Evolutionary conservation across 2,329 filamentous ascomycete genomes (phyloP).

Genomic region (Sporothrix variecibatus): DNA sequence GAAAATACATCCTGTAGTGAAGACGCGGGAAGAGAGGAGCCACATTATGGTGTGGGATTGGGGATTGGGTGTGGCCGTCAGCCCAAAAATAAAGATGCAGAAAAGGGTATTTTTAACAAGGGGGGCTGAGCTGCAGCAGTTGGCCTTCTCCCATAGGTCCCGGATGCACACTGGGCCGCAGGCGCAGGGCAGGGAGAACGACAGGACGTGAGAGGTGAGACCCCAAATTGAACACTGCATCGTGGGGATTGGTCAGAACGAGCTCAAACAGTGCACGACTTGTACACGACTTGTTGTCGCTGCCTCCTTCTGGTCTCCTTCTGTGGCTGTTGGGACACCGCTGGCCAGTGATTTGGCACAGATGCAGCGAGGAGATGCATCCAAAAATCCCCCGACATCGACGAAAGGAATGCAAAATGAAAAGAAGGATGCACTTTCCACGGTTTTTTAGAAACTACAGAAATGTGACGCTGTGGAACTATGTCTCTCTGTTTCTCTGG

Average conservation of each 20-base stretch:
- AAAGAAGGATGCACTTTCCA: not conserved
- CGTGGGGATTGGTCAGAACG: not conserved
- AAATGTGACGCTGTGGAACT: not conserved
- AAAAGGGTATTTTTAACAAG: slow-evolving; percentile 17
- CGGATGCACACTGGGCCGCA: not conserved
- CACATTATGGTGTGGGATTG: not conserved
- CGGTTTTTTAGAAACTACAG: not conserved
- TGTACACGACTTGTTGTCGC: not conserved
- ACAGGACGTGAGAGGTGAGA: not conserved
- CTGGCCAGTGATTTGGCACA: not conserved
- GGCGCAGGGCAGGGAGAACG: not conserved
- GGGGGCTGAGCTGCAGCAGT: slow-evolving; percentile 1
- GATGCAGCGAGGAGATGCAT: not conserved
- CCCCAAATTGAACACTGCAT: not conserved
- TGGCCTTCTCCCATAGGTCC: not conserved
- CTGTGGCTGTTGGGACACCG: not conserved
- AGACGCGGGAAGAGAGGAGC: not conserved
- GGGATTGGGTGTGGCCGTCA: not conserved
- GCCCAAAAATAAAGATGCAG: not conserved
- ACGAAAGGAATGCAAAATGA: not conserved
- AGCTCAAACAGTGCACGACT: not conserved
- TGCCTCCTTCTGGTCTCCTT: not conserved
- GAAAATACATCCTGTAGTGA: too few species aligned
- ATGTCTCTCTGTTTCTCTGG: not conserved
- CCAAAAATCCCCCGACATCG: not conserved